A percentile compares a stretch with the other conserved stretches of the same genome.
These are phyloP conservation scores for Zygosaccharomyces bailii DNA, from an alignment of 805 yeast genomes.

Conservation along the genomic window DNA sequence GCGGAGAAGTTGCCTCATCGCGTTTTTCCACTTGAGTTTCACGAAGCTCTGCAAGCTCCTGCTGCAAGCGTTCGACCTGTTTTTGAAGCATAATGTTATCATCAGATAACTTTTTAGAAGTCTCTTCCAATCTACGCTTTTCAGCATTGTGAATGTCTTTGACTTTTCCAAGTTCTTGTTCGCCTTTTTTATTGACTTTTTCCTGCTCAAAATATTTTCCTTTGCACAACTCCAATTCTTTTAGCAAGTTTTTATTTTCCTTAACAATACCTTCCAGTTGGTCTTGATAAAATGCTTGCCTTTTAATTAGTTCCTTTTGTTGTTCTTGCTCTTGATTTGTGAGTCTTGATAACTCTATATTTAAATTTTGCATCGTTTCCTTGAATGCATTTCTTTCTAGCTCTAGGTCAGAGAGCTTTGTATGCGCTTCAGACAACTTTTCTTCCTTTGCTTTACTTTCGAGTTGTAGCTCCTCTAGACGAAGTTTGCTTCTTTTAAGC, in stretches of 20 bases:
- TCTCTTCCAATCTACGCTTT: neutral
- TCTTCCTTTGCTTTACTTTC: slow-evolving; percentile 2
- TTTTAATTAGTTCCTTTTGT: slow-evolving; percentile 18
- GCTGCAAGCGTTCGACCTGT: slow-evolving; percentile 4
- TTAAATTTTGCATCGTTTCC: slow-evolving; percentile 29
- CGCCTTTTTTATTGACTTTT: slow-evolving; percentile 48
- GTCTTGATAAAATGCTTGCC: slow-evolving; percentile 28
- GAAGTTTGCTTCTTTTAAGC: slow-evolving; percentile 8
- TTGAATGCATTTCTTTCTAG: slow-evolving; percentile 31
- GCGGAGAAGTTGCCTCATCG: neutral
- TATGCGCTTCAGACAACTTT: slow-evolving; percentile 5
- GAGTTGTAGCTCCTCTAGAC: slow-evolving; percentile 6
- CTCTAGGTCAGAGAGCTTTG: slow-evolving; percentile 20
- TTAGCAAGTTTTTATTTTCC: slow-evolving; percentile 16
- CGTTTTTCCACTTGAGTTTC: neutral
- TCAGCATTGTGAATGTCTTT: neutral
- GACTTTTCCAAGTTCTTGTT: slow-evolving; percentile 13
- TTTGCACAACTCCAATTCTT: slow-evolving; percentile 17
- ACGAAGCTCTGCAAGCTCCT: slow-evolving; percentile 5
- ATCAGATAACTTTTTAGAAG: neutral
- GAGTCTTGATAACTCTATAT: slow-evolving; percentile 29
- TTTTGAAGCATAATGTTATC: slow-evolving; percentile 5
- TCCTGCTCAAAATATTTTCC: slow-evolving; percentile 44
- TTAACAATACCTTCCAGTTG: slow-evolving; percentile 12
- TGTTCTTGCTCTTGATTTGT: slow-evolving; percentile 19